Percentiles rank a stretch among this genome's conserved stretches.
Evolutionary conservation across 1,139 yeast species (phyloP).

Genomic region (Lodderomyces orthopsilosis): DNA sequence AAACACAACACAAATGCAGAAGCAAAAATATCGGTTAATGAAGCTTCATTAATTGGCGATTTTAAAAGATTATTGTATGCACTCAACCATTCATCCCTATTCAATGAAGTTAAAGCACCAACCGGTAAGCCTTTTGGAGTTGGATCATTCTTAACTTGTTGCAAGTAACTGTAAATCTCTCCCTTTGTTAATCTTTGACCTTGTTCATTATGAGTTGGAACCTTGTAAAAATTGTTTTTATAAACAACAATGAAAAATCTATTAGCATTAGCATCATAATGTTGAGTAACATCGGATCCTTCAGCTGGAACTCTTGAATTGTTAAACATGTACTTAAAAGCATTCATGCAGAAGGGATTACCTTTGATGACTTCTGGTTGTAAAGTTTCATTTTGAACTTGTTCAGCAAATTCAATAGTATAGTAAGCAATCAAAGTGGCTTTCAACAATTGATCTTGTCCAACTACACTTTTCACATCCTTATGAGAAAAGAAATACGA

Average conservation of each 20-base stretch:
- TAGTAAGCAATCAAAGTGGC: conserved; percentile 62
- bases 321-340: conserved; percentile 89
- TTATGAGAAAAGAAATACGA: conserved; percentile 88
- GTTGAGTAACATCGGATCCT: conserved; percentile 55
- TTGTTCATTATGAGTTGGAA: conserved; percentile 59
- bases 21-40: conserved; percentile 69
- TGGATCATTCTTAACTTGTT: conserved; percentile 44
- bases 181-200: conserved; percentile 58
- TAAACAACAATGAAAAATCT: conserved; percentile 71
- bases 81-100: conserved; percentile 79
- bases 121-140: conserved; percentile 48
- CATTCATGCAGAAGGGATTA: conserved; percentile 89
- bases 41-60: conserved; percentile 54
- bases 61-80: conserved; percentile 58
- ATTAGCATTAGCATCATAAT: conserved; percentile 51
- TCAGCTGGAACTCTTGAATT: conserved; percentile 76
- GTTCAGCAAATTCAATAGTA: conserved; percentile 53
- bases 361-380: conserved; percentile 81
- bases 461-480: conserved; percentile 55
- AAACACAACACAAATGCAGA: conserved; percentile 80
- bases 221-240: conserved; percentile 80
- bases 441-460: conserved; percentile 70
- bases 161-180: conserved; percentile 66
- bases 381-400: conserved; percentile 57
- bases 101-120: conserved; percentile 79